Base-by-base conservation (phyloP, 345 rosid species). In the Ailanthus altissimus region DNA sequence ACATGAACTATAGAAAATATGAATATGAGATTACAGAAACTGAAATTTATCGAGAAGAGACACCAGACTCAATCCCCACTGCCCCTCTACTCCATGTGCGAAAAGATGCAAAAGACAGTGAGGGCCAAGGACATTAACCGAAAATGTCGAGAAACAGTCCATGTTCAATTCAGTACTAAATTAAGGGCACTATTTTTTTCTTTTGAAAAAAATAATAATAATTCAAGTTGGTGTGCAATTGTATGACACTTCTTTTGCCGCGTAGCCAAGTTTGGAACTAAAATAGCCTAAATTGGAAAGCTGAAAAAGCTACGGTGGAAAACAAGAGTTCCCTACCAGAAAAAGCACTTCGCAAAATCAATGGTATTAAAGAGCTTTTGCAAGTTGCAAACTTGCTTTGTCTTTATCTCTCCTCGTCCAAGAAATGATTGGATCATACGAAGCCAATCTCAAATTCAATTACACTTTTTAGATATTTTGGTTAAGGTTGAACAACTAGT, bases 351-450 rank as follows among this genome's bases (percentile, higher is more conserved):
- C 0, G 1, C 4, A 58, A 25, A 28, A 23, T 57, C 61, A 10
- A 21, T 57, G 28, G 5, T 21, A 9, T 57, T 18, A 65, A 65
- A 65, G 20, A 67, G 28, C 23, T 5, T 25, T 47, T 38, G 40
- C 72, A 51, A n/a, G n/a, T n/a, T n/a, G n/a, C n/a, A n/a, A n/a
- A 51, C 74, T n/a, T 53, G 74, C 47, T 8, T 13, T 40, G 40
- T 40, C 75, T 23, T n/a, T 43, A 12, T 54, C 50, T 38, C 38
- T 40, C 63, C 8, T 9, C 12, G 0, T 13, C 63, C 63, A 36
- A 14, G 0, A 15, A 13, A 68, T 18, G 42, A 69, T 4, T 50
- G 26, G 59, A 50, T 9, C 59, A 32, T 59, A 9, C 60, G 23
- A 50, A 26, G 16, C 26, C 73, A 50, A 26, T 69, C 60, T 51